Evolutionary conservation across 495 filamentous ascomycete species (phyloP).

Genomic region (Neurospora discreta): DNA sequence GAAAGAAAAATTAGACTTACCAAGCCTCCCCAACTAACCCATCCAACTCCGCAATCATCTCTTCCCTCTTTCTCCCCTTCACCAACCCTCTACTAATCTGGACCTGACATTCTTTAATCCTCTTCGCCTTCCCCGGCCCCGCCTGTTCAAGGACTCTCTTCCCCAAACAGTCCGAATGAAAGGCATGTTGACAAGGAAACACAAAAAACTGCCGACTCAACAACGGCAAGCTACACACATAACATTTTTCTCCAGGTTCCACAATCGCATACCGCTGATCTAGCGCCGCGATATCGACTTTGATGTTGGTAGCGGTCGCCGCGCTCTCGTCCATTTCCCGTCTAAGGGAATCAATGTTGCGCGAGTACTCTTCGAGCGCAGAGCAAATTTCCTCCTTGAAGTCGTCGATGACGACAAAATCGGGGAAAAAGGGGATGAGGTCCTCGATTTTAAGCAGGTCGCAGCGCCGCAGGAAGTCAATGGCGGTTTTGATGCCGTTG

Average conservation of each 20-base stretch:
- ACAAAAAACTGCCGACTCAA: constrained; percentile 91
- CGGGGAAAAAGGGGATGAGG: constrained; percentile 94
- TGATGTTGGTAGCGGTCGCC: constrained; percentile 78
- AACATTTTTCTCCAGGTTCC: constrained; percentile 90
- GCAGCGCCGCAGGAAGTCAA: constrained; percentile 86
- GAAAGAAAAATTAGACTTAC: constrained; percentile 20
- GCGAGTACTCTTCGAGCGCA: constrained; percentile 82
- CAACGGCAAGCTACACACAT: constrained; percentile 73
- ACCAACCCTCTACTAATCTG: constrained; percentile 63
- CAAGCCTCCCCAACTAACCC: constrained; percentile 56
- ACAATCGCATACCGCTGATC: constrained; percentile 91
- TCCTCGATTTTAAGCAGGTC: constrained; percentile 91
- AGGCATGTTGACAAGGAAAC: constrained; percentile 95
- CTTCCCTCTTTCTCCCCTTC: constrained; percentile 56
- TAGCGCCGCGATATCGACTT: constrained; percentile 69
- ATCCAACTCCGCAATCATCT: constrained; percentile 81
- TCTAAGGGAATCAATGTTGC: constrained; percentile 79
- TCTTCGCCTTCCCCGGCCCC: constrained; percentile 58
- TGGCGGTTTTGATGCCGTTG: constrained; percentile 84
- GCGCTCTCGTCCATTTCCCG: constrained; percentile 93
- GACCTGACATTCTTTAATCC: constrained; percentile 76
- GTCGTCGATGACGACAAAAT: constrained; percentile 98
- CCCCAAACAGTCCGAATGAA: constrained; percentile 87
- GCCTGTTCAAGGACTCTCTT: constrained; percentile 68
- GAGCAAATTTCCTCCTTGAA: constrained; percentile 97